These are phyloP conservation scores for Elsinoe perseae DNA, from an alignment of 2,329 filamentous ascomycete genomes.

Conservation along the genomic window DNA sequence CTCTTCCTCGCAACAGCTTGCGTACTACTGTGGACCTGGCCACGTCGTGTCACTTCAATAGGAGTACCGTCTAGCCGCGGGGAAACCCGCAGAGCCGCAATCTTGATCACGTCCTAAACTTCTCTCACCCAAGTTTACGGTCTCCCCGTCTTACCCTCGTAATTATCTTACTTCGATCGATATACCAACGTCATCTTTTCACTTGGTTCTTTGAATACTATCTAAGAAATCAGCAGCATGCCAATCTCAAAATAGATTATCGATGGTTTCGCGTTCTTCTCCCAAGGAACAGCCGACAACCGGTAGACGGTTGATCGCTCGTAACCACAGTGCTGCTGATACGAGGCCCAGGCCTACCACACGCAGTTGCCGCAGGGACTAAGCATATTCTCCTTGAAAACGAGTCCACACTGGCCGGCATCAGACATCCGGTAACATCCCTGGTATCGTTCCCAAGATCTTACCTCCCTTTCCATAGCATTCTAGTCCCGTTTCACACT, in stretches of 20 bases:
- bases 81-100: background rate
- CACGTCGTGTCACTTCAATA: background rate
- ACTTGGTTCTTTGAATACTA: background rate
- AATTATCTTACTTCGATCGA: background rate
- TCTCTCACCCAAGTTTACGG: background rate
- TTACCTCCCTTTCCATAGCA: background rate
- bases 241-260: background rate
- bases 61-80: background rate
- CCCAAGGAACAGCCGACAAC: background rate
- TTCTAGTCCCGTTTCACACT: background rate
- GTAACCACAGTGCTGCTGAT: conserved; percentile 4
- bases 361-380: conserved; percentile 4
- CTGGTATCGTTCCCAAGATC: conserved; percentile 4
- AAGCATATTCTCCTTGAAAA: background rate
- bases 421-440: background rate
- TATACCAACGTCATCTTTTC: background rate
- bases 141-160: background rate
- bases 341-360: conserved; percentile 1
- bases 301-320: background rate
- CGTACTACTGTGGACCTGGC: background rate
- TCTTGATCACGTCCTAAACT: background rate
- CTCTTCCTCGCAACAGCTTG: no score
- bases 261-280: background rate
- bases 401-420: background rate
- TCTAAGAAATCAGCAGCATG: background rate